Evolutionary conservation across 2,329 filamentous ascomycete species (phyloP), one percentile per base, ranked within the genome.

Genomic region (Aspergillus pseudotamarii): DNA sequence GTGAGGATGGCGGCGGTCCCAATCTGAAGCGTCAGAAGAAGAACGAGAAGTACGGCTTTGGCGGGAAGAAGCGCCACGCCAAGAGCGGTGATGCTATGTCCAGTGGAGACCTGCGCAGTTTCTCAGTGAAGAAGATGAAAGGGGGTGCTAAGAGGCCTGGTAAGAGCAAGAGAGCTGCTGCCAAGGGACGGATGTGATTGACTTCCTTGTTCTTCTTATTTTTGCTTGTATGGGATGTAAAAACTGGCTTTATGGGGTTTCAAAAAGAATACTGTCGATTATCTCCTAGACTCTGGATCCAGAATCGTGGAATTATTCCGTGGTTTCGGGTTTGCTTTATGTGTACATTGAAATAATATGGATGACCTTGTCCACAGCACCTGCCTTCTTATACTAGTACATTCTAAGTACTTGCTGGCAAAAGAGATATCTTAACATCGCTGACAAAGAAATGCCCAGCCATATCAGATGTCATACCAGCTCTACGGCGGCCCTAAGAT

Each of bases 41-140:
- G 84, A 90, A 99, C 76, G 86, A 91, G 69, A 97, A 97, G 82
- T 98, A 90, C 77, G 95, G 95, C 28, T 97, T 94, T 74, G 95
- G 95, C 64, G 95, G 95, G 71, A 97, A 97, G 88, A 99, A 99
- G 86, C 86, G 91, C 60, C 89, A 93, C 76, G 81, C 85, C 61
- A 99, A 99, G 87, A 97, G 93, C 65, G 93, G 93, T 70, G 94
- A 97, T 79, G 93, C 94, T 56, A 76, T 86, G 66, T 96, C 92
- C 68, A 93, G 89, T 54, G 90, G 88, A 65, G 95, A 99, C 77
- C 81, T 96, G 70, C 88, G 88, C 66, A 88, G 87, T 1, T 98
- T 96, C 82, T 93, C 90, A 60, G 85, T 85, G 43, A 93, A 90
- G 84, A 91, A 88, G 81, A 97, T 97, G 92, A 97, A 96, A 85